Evolutionary conservation across 768 basidiomycete species (phyloP), one percentile per base, ranked within the genome.

Genomic region (Pleurotus salmoneostramineus): DNA sequence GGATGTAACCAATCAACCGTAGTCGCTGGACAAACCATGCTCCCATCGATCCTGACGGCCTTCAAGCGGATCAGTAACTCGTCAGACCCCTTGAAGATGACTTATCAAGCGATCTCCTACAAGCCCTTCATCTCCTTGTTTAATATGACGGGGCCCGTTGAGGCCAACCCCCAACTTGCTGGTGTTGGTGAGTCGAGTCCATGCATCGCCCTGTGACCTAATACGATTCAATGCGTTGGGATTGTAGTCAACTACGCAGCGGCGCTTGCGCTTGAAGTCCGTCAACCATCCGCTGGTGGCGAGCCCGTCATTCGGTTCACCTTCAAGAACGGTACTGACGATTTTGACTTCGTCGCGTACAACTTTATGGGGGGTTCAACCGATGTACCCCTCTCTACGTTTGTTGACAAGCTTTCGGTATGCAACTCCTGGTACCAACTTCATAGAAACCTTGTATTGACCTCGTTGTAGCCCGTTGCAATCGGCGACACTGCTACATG

Each of bases 61-160:
- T 72, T 92, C 34, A 64, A 73, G 0, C 71, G 71, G 7, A 84
- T 92, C 68, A 65, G 69, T 27, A 77, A 84, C 61, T 45, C 69
- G 3, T 72, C 75, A 2, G 75, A 83, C 58, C 79, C 85, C 0
- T 63, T 84, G 57, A 84, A 85, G 66, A 65, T 93, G 43, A 69
- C 76, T 27, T 81, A 87, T 61, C 74, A 82, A 34, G 83, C 83
- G 7, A 76, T 86, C 51, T 78, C 88, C 0, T 92, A 91, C 75
- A 91, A 91, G 69, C 89, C 89, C 0, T 88, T 91, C 73, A 58
- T 90, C 34, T 86, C 85, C 6, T 69, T 92, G 46, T 91, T 92
- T 75, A 88, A 89, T 69, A 85, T 92, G 83, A 89, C 87, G 0
- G 78, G 82, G 2, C 77, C 80, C 27, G 78, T 79, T 7, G 66